Conservation (phyloP, 2,329 filamentous ascomycete genomes). For the Fusarium compactum region DNA sequence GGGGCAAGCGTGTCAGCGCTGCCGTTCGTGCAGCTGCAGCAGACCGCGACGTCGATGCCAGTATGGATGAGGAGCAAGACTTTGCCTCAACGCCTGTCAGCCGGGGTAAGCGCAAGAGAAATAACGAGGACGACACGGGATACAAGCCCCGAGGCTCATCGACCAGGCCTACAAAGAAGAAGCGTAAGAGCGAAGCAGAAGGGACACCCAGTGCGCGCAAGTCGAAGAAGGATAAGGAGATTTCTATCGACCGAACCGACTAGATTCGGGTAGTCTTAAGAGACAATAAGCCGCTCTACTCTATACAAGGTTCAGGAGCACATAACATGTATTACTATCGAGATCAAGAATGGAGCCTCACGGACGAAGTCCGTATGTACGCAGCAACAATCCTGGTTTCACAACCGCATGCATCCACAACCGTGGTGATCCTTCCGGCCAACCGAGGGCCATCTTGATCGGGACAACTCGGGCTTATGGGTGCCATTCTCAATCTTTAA, state of each 20-base stretch:
- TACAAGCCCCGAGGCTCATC: slow-evolving; percentile 70
- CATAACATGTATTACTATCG: slow-evolving; percentile 29
- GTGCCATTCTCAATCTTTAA: slow-evolving; percentile 5
- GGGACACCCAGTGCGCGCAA: slow-evolving; percentile 53
- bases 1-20: slow-evolving; percentile 53
- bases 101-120: slow-evolving; percentile 65
- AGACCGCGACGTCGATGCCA: slow-evolving; percentile 50
- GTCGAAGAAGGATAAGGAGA: slow-evolving; percentile 52
- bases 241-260: slow-evolving; percentile 45
- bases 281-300: no score
- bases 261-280: slow-evolving; percentile 39
- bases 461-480: slow-evolving; percentile 43
- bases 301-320: no score
- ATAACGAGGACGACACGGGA: slow-evolving; percentile 68
- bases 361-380: slow-evolving; percentile 30
- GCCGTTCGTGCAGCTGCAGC: slow-evolving; percentile 40
- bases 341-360: slow-evolving; percentile 18
- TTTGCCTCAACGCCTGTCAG: slow-evolving; percentile 51
- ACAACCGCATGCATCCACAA: slow-evolving; percentile 26
- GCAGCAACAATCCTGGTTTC: slow-evolving; percentile 17
- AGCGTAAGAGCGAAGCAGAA: slow-evolving; percentile 66
- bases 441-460: slow-evolving; percentile 40
- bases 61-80: slow-evolving; percentile 57
- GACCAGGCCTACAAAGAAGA: slow-evolving; percentile 67
- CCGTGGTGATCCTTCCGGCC: slow-evolving; percentile 41